Conservation (phyloP, 768 basidiomycete species). For the Lentinula aciculospora region DNA sequence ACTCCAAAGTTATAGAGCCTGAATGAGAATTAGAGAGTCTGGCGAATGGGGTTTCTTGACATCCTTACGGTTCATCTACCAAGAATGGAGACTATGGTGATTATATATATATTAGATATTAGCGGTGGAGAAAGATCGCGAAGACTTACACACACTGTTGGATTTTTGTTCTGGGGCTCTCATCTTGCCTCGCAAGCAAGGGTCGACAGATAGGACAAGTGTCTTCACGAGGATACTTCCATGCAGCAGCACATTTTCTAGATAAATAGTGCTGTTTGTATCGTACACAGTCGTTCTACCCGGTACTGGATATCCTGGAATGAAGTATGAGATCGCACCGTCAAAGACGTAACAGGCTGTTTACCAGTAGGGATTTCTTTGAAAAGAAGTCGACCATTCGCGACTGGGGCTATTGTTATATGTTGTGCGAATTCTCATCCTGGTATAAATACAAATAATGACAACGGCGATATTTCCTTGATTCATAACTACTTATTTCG, state of each 20-base stretch:
- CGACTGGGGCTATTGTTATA: background rate
- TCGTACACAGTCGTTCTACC: constrained; percentile 25
- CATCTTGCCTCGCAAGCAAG: constrained; percentile 26
- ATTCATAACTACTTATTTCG: no score
- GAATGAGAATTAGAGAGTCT: background rate
- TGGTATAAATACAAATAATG: constrained; percentile 28
- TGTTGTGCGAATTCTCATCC: no score
- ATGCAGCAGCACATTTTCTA: constrained; percentile 24
- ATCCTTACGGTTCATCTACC: constrained; percentile 11
- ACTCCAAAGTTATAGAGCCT: constrained; percentile 13
- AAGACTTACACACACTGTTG: constrained; percentile 10
- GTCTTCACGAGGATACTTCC: constrained; percentile 26
- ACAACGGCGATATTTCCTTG: no score
- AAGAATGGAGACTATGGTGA: constrained; percentile 2
- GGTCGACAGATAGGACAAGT: constrained; percentile 29
- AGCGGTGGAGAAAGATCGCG: background rate
- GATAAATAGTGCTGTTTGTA: constrained; percentile 24
- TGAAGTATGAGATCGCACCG: no score
- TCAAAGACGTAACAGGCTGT: background rate
- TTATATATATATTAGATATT: no score
- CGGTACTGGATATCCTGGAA: constrained; percentile 14
- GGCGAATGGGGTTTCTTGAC: no score
- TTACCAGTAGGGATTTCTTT: constrained; percentile 20
- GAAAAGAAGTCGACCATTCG: constrained; percentile 20
- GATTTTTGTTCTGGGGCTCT: constrained; percentile 10